Percentiles rank a stretch among this genome's conserved stretches.
Evolutionary conservation across 345 rosid genomes (phyloP).

Genomic region (Draba incana): DNA sequence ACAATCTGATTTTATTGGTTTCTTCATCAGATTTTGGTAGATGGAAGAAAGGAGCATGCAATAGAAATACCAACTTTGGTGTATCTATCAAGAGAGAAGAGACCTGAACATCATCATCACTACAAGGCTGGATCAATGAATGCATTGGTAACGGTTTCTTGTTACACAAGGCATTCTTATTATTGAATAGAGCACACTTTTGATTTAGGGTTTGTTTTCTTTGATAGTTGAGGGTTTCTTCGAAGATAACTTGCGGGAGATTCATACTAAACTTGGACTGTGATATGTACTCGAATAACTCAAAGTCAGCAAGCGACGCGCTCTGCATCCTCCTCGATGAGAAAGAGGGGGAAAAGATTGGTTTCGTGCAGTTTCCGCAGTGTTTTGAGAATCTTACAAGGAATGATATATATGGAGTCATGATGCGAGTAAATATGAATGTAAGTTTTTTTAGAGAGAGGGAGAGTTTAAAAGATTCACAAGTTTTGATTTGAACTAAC

Average conservation of each 20-base stretch:
- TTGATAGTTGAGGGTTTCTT: conserved; percentile 68
- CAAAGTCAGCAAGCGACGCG: conserved; percentile 60
- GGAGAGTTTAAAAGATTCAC: too few relatives aligned
- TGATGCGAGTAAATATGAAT: conserved; percentile 17
- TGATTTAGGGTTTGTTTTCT: not conserved
- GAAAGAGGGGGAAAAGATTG: conserved; percentile 59
- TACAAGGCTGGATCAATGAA: conserved; percentile 95
- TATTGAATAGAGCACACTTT: not conserved
- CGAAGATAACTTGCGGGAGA: conserved; percentile 59
- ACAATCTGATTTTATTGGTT: not conserved
- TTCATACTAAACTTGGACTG: conserved; percentile 72
- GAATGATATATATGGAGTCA: conserved; percentile 55
- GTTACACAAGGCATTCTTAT: not conserved
- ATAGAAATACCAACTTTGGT: conserved; percentile 62
- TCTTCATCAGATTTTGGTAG: conserved; percentile 53
- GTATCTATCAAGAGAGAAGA: conserved; percentile 78
- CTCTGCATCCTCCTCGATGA: conserved; percentile 87
- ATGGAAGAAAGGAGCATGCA: conserved; percentile 51
- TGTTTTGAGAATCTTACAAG: conserved; percentile 51
- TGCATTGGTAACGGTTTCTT: conserved; percentile 53
- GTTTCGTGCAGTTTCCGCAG: conserved; percentile 75
- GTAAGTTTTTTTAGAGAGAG: conserved; percentile 25
- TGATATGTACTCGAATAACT: conserved; percentile 78
- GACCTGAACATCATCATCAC: conserved; percentile 66
- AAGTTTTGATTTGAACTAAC: not conserved